Conservation (phyloP, 2,329 filamentous ascomycete species). For the Epichloe festucae region DNA sequence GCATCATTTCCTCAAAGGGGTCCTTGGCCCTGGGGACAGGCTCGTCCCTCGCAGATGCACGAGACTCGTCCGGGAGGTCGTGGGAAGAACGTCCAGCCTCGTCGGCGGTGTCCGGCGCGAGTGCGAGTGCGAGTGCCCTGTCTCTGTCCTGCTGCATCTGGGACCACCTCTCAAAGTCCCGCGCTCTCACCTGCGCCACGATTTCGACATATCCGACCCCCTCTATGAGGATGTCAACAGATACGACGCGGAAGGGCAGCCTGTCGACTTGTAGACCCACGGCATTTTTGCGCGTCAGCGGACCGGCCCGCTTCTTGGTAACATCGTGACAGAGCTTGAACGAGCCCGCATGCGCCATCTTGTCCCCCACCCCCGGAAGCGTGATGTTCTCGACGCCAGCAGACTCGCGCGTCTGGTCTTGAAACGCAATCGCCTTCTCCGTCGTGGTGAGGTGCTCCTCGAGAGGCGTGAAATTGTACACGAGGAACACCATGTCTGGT, state of each 20-base stretch:
- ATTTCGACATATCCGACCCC: constrained; percentile 91
- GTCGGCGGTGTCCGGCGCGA: constrained; percentile 7
- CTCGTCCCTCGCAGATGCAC: not conserved
- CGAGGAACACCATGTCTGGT: constrained; percentile 52
- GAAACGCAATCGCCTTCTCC: constrained; percentile 64
- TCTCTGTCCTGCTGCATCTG: constrained; percentile 9
- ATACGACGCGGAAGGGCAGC: constrained; percentile 68
- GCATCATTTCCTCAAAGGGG: constrained; percentile 15
- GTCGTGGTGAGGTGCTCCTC: constrained; percentile 64
- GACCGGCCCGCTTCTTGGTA: constrained; percentile 64
- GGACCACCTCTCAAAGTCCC: constrained; percentile 19
- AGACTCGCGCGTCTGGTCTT: constrained; percentile 45
- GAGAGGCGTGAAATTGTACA: constrained; percentile 79
- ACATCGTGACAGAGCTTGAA: constrained; percentile 72
- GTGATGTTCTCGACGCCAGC: constrained; percentile 52
- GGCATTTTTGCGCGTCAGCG: constrained; percentile 51
- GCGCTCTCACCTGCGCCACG: constrained; percentile 62
- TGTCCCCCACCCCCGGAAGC: constrained; percentile 40
- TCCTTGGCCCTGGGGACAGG: constrained; percentile 3
- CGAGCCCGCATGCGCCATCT: constrained; percentile 56
- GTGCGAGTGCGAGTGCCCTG: constrained; percentile 10
- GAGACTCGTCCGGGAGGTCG: not conserved
- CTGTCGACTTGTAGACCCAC: constrained; percentile 50
- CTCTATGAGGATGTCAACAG: constrained; percentile 77
- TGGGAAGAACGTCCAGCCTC: constrained; percentile 1